Evolutionary conservation across 2,329 filamentous ascomycete species (phyloP).

Genomic region (Diaporthe sp.): DNA sequence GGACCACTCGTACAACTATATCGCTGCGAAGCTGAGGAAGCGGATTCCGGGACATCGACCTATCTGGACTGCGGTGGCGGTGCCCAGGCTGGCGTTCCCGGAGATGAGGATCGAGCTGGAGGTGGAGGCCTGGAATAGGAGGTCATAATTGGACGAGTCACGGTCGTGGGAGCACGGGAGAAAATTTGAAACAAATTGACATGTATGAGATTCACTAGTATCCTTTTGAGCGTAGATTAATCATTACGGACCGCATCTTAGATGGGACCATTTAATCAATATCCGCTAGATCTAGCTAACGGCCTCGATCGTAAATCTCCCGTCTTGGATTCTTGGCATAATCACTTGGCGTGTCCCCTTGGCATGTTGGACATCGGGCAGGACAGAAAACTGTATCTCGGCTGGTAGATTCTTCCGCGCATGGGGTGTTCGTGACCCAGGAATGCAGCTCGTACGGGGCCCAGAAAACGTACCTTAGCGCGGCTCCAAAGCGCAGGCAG

Average conservation of each 20-base stretch:
- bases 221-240: background rate
- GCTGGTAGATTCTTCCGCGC: no score
- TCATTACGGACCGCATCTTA: background rate
- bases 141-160: background rate
- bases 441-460: background rate
- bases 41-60: background rate
- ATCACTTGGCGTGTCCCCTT: background rate
- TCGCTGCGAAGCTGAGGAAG: conserved; percentile 8
- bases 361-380: no score
- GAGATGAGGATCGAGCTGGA: conserved; percentile 24
- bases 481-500: background rate
- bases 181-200: background rate
- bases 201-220: background rate
- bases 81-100: background rate
- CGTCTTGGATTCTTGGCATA: background rate
- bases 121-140: conserved; percentile 14
- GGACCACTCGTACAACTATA: background rate
- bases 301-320: background rate
- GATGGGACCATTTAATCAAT: background rate
- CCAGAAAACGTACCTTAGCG: background rate
- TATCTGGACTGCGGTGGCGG: conserved; percentile 1
- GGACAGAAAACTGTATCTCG: background rate
- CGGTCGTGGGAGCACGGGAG: no score
- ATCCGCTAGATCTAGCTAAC: background rate
- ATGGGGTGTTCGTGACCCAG: background rate